These are phyloP conservation scores for Camellia sinensis DNA, from an alignment of 148 eudicot species.

Conservation along the genomic window DNA sequence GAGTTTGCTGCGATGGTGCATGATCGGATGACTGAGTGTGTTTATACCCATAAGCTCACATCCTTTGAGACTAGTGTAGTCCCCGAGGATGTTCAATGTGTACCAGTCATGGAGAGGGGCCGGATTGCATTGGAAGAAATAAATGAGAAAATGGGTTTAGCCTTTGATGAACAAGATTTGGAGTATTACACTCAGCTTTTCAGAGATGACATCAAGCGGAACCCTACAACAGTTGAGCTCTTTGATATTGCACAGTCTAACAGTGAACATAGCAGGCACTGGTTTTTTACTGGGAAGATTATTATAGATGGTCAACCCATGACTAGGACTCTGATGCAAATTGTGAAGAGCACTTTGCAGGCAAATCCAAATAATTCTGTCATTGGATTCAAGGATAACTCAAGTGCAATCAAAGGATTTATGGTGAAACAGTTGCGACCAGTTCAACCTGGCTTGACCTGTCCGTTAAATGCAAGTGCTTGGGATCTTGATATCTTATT, in stretches of 20 bases:
- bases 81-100: slow-evolving; percentile 67
- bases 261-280: slow-evolving; percentile 86
- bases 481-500: slow-evolving; percentile 70
- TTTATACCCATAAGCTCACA: slow-evolving; percentile 53
- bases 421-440: slow-evolving; percentile 66
- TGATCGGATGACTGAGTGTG: slow-evolving; percentile 88
- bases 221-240: slow-evolving; percentile 81
- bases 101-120: slow-evolving; percentile 74
- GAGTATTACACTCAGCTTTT: slow-evolving; percentile 74
- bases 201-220: slow-evolving; percentile 69
- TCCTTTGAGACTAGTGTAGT: slow-evolving; percentile 56
- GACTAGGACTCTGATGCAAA: slow-evolving; percentile 72
- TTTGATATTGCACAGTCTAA: slow-evolving; percentile 92
- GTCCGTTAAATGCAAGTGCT: slow-evolving; percentile 41
- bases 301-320: slow-evolving; percentile 70
- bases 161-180: slow-evolving; percentile 88
- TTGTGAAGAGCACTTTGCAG: slow-evolving; percentile 71
- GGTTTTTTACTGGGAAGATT: slow-evolving; percentile 83
- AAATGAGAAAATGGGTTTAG: slow-evolving; percentile 74
- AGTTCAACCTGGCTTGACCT: slow-evolving; percentile 61
- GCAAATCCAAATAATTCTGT: slow-evolving; percentile 90
- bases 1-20: slow-evolving; percentile 83
- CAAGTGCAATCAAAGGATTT: slow-evolving; percentile 87
- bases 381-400: slow-evolving; percentile 89
- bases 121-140: slow-evolving; percentile 74